Base-by-base conservation (phyloP, 129 eudicot genomes). In the Rutidosis leptorrhynchoides region DNA sequence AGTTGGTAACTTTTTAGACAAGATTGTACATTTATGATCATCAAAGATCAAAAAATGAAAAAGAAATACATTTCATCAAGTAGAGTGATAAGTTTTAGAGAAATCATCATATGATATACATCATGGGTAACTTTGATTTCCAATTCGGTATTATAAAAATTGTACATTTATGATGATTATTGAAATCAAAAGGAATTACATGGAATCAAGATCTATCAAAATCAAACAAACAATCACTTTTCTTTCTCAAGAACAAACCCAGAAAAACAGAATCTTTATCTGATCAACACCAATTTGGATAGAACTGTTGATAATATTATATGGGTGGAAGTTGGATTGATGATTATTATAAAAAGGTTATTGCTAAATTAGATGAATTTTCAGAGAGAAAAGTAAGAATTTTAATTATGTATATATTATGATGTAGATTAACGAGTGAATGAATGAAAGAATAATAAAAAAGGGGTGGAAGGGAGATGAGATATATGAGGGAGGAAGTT, bases 81-180 rank as follows among this genome's bases (percentile, higher is more conserved):
- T 49, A 49, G 19, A 19, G 55, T 49, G 14, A n/a, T 5, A 56
- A 25, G 14, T 0, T 33, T 10, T n/a, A 61, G 8, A 35, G 40
- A 60, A 22, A 46, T 56, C 24, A 67, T 63, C 5, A 6, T 55
- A 74, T n/a, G 27, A 68, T 43, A 68, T 4, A 27, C 25, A 20
- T 71, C 62, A 56, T 56, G 62, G 62, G 67, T 71, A 86, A 90
- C 82, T 83, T 87, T 28, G 71, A 48, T 81, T 78, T 74, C 56
- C 26, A 27, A 64, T 64, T 54, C 17, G 71, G 60, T 74, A 11
- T 17, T 9, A 70, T 60, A 71, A 71, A 60, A 33, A 28, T 74
- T 60, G 66, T 73, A 86, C 95, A 86, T 79, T 87, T 55, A 52
- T 76, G 75, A 86, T 78, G 19, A 68, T 78, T 71, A 84, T 49